Evolutionary conservation across 1,284 basidiomycete genomes (phyloP), one percentile per base, ranked within the genome.

Genomic region (Marasmius sp.): DNA sequence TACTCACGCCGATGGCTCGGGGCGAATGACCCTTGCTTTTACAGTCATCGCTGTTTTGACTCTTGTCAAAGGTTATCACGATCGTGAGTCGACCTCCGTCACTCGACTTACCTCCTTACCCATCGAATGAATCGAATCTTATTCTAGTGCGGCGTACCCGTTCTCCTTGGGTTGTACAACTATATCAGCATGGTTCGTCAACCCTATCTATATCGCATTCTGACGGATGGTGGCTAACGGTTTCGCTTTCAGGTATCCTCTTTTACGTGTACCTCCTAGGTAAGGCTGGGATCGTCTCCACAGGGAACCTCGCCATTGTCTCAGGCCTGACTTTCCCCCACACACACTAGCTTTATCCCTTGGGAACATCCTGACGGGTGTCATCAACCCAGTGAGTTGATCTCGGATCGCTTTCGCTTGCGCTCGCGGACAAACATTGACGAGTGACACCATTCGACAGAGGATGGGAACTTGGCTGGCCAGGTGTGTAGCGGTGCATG

Each of bases 221-320:
- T 5, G 5, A 27, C 38, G 48, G 36, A 45, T 53, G 53, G 37
- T 10, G 16, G 39, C 1, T 18, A 20, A 36, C 37, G 20, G 59
- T 18, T 6, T 16, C 55, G 56, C 11, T 38, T 8, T 12, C 51
- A 79, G 78, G 77, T 16, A 66, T 79, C 41, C 48, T 81, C n/a
- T 81, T 77, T 64, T 80, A 79, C 62, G 45, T 77, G 18, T 80
- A 76, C 61, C 69, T 75, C 39, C 66, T 79, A n/a, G 57, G 77
- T 79, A 57, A 61, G 72, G 70, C 8, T 14, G 27, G 27, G 27
- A n/a, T 14, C 11, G 6, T 16, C 20, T 33, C 33, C 4, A 18
- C 18, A 37, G n/a, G 37, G 18, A 47, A 22, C 47, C 60, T 36
- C 11, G 37, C 6, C 18, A 47, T 27, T n/a, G n/a, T 6, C 51